These are phyloP conservation scores for Xylaria scruposa DNA, from an alignment of 495 filamentous ascomycete genomes.

Conservation along the genomic window DNA sequence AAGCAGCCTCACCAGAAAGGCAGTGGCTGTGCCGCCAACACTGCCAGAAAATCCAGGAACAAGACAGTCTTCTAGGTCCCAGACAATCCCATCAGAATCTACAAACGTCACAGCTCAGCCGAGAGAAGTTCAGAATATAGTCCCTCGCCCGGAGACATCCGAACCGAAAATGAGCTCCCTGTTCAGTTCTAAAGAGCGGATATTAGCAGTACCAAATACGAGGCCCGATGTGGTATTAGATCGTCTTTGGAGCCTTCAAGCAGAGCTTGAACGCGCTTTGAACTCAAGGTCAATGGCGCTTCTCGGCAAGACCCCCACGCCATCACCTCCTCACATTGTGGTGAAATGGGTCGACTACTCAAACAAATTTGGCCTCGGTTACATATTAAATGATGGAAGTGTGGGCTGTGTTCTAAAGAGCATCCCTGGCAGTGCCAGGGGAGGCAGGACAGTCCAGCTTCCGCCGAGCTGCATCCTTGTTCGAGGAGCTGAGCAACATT, in stretches of 20 bases:
- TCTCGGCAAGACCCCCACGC: slow-evolving; percentile 47
- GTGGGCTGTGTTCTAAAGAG: slow-evolving; percentile 79
- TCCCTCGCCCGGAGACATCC: background rate
- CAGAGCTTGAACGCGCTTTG: slow-evolving; percentile 62
- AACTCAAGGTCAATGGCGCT: slow-evolving; percentile 60
- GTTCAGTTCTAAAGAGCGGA: slow-evolving; percentile 58
- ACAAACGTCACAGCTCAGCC: background rate
- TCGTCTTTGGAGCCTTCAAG: slow-evolving; percentile 55
- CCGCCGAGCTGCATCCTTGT: slow-evolving; percentile 73
- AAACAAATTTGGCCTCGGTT: slow-evolving; percentile 86
- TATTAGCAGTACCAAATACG: slow-evolving; percentile 54
- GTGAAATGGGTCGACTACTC: slow-evolving; percentile 97
- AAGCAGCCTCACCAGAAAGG: slow-evolving; percentile 30
- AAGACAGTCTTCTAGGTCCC: background rate
- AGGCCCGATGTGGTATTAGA: slow-evolving; percentile 60
- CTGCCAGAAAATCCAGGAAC: slow-evolving; percentile 3
- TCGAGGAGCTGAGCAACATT: slow-evolving; percentile 66
- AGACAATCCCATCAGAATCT: background rate
- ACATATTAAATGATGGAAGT: slow-evolving; percentile 83
- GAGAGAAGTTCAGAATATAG: background rate
- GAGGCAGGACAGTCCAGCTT: slow-evolving; percentile 55
- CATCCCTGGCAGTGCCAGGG: slow-evolving; percentile 53
- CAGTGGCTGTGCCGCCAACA: slow-evolving; percentile 21
- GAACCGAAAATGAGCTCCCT: slow-evolving; percentile 40
- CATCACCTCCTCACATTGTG: slow-evolving; percentile 62